Percentiles rank a stretch among this genome's conserved stretches.
Conservation (phyloP, 345 rosid genomes). For the Populus simonii region DNA sequence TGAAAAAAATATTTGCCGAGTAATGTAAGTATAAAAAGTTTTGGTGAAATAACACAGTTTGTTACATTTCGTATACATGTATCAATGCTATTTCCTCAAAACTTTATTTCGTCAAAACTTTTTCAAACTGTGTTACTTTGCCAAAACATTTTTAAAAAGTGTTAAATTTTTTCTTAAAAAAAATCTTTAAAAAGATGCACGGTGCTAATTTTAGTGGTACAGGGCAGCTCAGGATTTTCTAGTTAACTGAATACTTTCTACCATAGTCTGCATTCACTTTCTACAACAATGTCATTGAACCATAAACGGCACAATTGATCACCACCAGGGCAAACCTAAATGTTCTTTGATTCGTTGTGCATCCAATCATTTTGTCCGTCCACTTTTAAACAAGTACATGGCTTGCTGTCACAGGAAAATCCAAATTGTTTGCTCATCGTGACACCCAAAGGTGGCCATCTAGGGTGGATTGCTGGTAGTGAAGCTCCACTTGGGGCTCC, state of each 20-base stretch:
- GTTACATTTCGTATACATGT: too few species aligned
- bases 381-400: not conserved
- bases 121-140: too few species aligned
- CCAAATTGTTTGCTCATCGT: slow-evolving; percentile 75
- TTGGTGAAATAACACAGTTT: too few species aligned
- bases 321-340: not conserved
- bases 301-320: not conserved
- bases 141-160: too few species aligned
- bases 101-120: too few species aligned
- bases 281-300: not conserved
- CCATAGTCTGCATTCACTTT: not conserved
- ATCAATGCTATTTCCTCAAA: too few species aligned
- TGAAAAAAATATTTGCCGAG: too few species aligned
- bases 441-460: slow-evolving; percentile 87
- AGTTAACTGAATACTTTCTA: not conserved
- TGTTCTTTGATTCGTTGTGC: not conserved
- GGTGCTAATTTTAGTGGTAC: not conserved
- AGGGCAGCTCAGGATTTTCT: not conserved
- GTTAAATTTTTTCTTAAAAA: too few species aligned
- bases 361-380: not conserved
- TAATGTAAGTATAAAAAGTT: too few species aligned
- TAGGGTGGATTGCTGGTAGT: slow-evolving; percentile 86
- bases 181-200: too few species aligned
- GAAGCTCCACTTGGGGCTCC: slow-evolving; percentile 79
- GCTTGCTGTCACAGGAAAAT: slow-evolving; percentile 47